Percentiles rank a stretch among this genome's conserved stretches.
Conservation (phyloP, 257 asterid genomes). For the Nicotiana knightiana region DNA sequence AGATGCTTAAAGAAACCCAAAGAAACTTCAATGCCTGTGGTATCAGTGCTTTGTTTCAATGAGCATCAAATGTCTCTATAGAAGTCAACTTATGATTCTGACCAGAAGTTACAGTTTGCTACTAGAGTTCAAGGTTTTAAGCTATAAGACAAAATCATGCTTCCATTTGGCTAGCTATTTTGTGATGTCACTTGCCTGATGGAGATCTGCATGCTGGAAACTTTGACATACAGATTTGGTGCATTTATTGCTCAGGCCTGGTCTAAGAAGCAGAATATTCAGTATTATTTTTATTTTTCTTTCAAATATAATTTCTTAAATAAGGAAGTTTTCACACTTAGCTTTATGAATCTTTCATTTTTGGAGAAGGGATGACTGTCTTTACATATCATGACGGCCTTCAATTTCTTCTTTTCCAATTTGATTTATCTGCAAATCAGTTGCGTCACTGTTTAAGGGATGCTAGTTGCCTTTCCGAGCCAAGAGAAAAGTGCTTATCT, state of each 20-base stretch:
- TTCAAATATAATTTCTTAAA: background rate
- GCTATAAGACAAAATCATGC: background rate
- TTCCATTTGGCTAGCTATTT: background rate
- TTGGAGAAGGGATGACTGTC: background rate
- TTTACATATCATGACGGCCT: background rate
- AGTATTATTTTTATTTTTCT: background rate
- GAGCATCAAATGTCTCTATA: background rate
- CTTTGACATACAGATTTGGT: background rate
- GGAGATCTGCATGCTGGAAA: background rate
- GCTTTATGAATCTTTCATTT: background rate
- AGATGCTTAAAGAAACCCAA: background rate
- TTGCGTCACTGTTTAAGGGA: background rate
- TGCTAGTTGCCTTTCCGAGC: background rate
- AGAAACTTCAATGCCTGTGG: background rate
- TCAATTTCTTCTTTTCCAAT: background rate
- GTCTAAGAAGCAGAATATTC: background rate
- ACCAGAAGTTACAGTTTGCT: background rate
- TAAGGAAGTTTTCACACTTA: background rate
- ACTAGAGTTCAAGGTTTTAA: background rate
- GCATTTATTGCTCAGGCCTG: background rate
- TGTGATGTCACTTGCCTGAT: background rate
- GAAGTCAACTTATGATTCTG: background rate
- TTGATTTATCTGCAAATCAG: background rate
- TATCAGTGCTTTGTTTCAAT: background rate
- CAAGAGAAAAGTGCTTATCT: background rate